phyloP scores from a whole-genome alignment of 306 rosid species.

The Trifolium subterraneum region DNA sequence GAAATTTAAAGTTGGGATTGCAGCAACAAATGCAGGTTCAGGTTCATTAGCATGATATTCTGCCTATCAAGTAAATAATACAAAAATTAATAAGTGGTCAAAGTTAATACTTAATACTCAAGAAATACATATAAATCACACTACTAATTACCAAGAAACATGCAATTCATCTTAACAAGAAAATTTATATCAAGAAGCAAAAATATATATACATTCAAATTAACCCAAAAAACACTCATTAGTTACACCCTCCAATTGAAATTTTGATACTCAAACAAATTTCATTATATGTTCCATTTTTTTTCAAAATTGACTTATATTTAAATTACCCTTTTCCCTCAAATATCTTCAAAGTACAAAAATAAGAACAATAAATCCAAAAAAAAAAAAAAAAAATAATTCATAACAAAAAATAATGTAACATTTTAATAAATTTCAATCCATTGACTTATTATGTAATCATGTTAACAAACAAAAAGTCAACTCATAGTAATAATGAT shows the following conservation, averaged over 20 bases:
- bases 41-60: slow-evolving; percentile 59
- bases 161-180: background rate
- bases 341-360: no score
- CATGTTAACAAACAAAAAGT: slow-evolving; percentile 26
- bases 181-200: background rate
- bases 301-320: no score
- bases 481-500: background rate
- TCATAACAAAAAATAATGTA: no score
- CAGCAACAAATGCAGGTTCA: slow-evolving; percentile 78
- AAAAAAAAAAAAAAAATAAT: no score
- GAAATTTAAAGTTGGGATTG: slow-evolving; percentile 87
- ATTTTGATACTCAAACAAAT: background rate
- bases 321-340: no score
- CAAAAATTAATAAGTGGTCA: slow-evolving; percentile 31
- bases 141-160: background rate
- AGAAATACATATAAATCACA: background rate
- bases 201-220: background rate
- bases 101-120: slow-evolving; percentile 10
- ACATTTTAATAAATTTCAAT: background rate
- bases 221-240: background rate
- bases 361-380: background rate
- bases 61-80: slow-evolving; percentile 70
- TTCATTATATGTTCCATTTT: slow-evolving; percentile 2
- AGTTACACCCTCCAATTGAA: slow-evolving; percentile 10
- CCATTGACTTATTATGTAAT: background rate